Evolutionary conservation across 2,329 filamentous ascomycete species (phyloP).

Genomic region (Hypoxylon sp.): DNA sequence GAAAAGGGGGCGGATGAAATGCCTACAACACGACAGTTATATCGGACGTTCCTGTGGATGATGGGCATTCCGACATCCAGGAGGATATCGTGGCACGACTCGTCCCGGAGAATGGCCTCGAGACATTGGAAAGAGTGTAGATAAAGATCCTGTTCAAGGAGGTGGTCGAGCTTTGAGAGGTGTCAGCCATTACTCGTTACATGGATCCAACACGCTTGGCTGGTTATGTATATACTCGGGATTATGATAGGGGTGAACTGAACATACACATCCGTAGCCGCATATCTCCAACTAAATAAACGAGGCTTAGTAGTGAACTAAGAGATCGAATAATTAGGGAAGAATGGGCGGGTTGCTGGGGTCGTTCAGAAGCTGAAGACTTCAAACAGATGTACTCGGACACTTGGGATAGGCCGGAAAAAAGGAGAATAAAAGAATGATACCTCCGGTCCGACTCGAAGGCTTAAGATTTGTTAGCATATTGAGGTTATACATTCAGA

Average conservation of each 20-base stretch:
- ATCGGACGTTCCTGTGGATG: conserved; percentile 70
- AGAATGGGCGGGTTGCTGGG: background rate
- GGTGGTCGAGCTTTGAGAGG: conserved; percentile 69
- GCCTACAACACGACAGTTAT: conserved; percentile 74
- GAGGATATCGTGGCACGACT: conserved; percentile 73
- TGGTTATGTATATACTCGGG: background rate
- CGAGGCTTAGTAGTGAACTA: conserved; percentile 13
- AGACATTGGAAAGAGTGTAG: conserved; percentile 74
- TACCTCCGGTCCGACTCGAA: conserved; percentile 69
- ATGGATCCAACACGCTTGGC: background rate
- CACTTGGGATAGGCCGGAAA: background rate
- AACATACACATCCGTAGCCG: conserved; percentile 68
- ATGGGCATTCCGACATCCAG: conserved; percentile 74
- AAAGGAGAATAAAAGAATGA: conserved; percentile 1
- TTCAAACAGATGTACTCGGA: background rate
- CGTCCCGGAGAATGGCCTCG: conserved; percentile 69
- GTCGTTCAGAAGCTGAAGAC: background rate
- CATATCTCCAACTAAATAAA: conserved; percentile 58
- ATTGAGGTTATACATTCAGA: background rate
- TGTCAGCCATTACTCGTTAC: background rate
- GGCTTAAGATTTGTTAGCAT: conserved; percentile 24
- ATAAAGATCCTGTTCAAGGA: conserved; percentile 69
- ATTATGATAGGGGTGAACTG: background rate
- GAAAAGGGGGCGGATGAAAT: background rate
- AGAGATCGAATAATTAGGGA: background rate